Percentiles rank a stretch among this genome's conserved stretches.
phyloP scores from a whole-genome alignment of 192 early-diverging fungal species.

The Backusella sp. region DNA sequence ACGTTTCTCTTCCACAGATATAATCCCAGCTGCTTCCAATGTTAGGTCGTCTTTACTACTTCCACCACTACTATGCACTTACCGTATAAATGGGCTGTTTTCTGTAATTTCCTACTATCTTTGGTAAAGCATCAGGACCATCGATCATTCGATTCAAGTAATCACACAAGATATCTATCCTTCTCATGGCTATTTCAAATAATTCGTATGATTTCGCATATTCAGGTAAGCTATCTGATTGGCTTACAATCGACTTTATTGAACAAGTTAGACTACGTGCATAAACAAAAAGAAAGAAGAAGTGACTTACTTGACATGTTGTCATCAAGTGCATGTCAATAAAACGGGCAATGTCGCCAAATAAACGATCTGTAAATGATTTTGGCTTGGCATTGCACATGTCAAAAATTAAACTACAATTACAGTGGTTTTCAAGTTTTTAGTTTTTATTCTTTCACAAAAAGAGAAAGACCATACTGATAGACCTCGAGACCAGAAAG shows the following conservation, averaged over 20 bases:
- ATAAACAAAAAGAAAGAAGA: neutral
- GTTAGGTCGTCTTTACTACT: neutral
- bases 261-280: neutral
- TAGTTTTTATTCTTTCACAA: neutral
- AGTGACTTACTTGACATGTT: neutral
- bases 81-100: neutral
- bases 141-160: neutral
- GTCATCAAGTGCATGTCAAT: neutral
- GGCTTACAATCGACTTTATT: neutral
- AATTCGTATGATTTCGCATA: neutral
- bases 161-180: neutral
- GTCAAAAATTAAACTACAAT: constrained; percentile 2
- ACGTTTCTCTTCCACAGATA: neutral
- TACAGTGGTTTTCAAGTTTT: neutral
- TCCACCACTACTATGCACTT: neutral
- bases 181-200: neutral
- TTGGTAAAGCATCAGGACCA: neutral
- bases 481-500: neutral
- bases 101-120: neutral
- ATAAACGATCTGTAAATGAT: neutral
- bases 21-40: neutral
- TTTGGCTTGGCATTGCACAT: constrained; percentile 1
- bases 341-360: neutral
- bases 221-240: neutral
- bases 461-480: neutral